Evolutionary conservation across 2,329 filamentous ascomycete genomes (phyloP), one percentile per base, ranked within the genome.

Genomic region (Stachybotrys chlorohalonatus): DNA sequence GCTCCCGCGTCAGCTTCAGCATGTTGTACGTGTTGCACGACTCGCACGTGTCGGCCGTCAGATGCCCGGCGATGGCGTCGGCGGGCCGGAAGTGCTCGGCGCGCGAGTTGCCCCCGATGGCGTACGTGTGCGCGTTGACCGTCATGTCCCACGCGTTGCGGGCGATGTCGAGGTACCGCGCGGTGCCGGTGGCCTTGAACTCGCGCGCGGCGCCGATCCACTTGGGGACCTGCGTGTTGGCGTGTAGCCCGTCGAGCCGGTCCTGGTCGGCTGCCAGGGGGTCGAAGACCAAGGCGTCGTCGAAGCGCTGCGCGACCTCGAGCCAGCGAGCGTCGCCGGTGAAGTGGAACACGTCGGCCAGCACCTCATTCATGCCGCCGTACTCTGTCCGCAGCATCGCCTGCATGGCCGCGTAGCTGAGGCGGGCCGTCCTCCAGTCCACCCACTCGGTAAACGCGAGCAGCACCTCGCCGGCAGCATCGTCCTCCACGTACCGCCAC

Each of bases 21-120:
- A 81, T 81, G 59, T 81, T 81, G 62, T 80, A 80, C 0, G 75
- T 77, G 62, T 81, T 80, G 64, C 78, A 81, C 2, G 71, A 71
- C 63, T 81, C 78, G 49, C 70, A 73, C 0, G 77, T 80, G 60
- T 81, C 78, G 0, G 65, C 60, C 4, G 63, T 64, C 11, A 81
- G 65, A 52, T 71, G 74, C 3, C 59, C 60, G 0, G 77, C 67
- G 53, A 80, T 80, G 9, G 70, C 74, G 55, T 79, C 70, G 0
- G 77, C 68, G 0, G 63, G 62, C 13, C 67, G 71, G 62, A 81
- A 81, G 61, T 81, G 78, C 60, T 81, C 78, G 0, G 74, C 70
- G 56, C 80, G 73, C 59, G 75, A 79, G 66, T 81, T 80, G 4
- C 74, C 77, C 2, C 78, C 78, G 42, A 80, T 80, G 31, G 77